Evolutionary conservation across 495 filamentous ascomycete species (phyloP), one percentile per base, ranked within the genome.

Genomic region (Xanthoparmelia taractica): DNA sequence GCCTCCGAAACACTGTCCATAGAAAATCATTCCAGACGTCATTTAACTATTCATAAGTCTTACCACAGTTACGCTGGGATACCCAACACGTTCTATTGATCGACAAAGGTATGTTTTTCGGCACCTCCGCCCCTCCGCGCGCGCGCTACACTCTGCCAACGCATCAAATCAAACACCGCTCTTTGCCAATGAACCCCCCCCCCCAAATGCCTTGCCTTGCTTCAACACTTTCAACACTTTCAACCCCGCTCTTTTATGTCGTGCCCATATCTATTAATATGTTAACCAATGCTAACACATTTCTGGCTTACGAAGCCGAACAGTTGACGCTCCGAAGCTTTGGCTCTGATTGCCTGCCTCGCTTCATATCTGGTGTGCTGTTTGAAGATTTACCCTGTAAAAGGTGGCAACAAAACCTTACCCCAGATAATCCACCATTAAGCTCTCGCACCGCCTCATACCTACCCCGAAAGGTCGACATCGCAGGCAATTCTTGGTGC

Each of bases 101-200:
- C 65, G 50, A 63, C 34, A 55, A n/a, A 63, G 67, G 63, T 67
- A 59, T 56, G 61, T 58, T 64, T n/a, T 61, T 63, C 60, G 50
- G 34, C 61, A n/a, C 37, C 65, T 50, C 66, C 61, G 63, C 57
- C 55, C 61, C 61, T 65, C 41, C 50, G 50, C 50, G 17, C 65
- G 69, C 65, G 64, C 63, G 60, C 68, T 66, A 68, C 69, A 63
- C 67, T 69, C 25, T 71, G 69, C 67, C 69, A 71, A 67, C 69
- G 63, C 69, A 71, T 71, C 69, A 64, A 55, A 58, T 67, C 67
- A 68, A n/a, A 63, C 61, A 67, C 69, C 69, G 69, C 67, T 50
- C 54, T 66, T 67, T 68, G 38, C 57, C 47, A n/a, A 18, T 38
- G 31, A 25, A 56, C 64, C 61, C 63, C 31, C 48, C 55, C 61